A percentile compares a stretch with the other conserved stretches of the same genome.
These are phyloP conservation scores for Lachnellula hyalina DNA, from an alignment of 2,329 filamentous ascomycete species.

Conservation along the genomic window DNA sequence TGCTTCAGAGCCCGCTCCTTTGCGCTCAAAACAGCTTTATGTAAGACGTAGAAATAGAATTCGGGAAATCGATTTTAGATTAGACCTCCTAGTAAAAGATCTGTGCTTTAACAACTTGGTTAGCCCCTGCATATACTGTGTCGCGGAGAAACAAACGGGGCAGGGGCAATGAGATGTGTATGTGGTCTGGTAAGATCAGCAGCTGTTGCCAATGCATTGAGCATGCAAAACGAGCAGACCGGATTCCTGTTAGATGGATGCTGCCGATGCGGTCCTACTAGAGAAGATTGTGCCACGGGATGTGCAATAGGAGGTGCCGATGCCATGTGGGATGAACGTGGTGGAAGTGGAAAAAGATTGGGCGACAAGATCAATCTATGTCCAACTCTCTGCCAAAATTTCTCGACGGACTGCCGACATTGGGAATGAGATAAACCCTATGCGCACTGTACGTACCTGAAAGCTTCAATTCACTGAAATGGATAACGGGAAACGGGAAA, in stretches of 20 bases:
- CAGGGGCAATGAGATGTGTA: background rate
- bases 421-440: background rate
- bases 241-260: background rate
- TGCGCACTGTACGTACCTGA: background rate
- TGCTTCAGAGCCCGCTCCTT: background rate
- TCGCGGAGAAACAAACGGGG: background rate
- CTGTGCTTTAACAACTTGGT: background rate
- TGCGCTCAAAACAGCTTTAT: background rate
- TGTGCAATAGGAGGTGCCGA: background rate
- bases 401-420: background rate
- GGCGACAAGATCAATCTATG: background rate
- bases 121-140: background rate
- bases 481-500: background rate
- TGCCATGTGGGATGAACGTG: conserved; percentile 1
- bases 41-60: background rate
- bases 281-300: background rate
- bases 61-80: background rate
- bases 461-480: background rate
- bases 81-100: background rate
- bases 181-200: background rate
- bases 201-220: conserved; percentile 1
- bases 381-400: background rate
- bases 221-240: background rate
- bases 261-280: background rate
- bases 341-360: background rate